These are phyloP conservation scores for Rhynchospora pubera DNA, from an alignment of 176 grass and related monocot genomes.

Conservation along the genomic window DNA sequence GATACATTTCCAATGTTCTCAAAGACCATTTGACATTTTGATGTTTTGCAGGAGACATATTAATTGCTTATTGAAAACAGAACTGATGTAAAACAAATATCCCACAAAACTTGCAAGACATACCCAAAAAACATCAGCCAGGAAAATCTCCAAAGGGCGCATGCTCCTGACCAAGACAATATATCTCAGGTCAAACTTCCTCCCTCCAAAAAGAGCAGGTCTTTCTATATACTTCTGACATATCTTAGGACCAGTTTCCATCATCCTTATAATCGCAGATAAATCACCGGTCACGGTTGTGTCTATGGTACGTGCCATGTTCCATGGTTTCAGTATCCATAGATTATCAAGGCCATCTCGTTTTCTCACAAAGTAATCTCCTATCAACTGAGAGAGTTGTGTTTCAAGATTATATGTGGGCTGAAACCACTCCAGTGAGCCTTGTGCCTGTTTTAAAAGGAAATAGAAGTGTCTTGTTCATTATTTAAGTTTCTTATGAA, in stretches of 20 bases:
- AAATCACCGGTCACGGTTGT: conserved; percentile 78
- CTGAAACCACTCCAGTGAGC: conserved; percentile 90
- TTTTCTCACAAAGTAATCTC: conserved; percentile 66
- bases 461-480: neutral
- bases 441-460: conserved; percentile 60
- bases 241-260: conserved; percentile 98
- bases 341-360: conserved; percentile 60
- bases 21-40: neutral
- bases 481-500: neutral
- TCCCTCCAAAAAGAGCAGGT: conserved; percentile 73
- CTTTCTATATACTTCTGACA: conserved; percentile 94
- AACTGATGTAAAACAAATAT: neutral
- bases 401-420: conserved; percentile 94
- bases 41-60: neutral
- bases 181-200: conserved; percentile 91
- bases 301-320: conserved; percentile 96
- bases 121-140: conserved; percentile 92
- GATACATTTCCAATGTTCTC: neutral
- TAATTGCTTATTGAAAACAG: neutral
- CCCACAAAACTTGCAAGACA: conserved; percentile 13
- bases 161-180: conserved; percentile 85
- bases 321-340: conserved; percentile 98
- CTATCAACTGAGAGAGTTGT: conserved; percentile 86
- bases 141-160: conserved; percentile 80
- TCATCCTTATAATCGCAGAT: conserved; percentile 82